These are phyloP conservation scores for Colletotrichum tropicale DNA, from an alignment of 2,329 filamentous ascomycete genomes.

Conservation along the genomic window DNA sequence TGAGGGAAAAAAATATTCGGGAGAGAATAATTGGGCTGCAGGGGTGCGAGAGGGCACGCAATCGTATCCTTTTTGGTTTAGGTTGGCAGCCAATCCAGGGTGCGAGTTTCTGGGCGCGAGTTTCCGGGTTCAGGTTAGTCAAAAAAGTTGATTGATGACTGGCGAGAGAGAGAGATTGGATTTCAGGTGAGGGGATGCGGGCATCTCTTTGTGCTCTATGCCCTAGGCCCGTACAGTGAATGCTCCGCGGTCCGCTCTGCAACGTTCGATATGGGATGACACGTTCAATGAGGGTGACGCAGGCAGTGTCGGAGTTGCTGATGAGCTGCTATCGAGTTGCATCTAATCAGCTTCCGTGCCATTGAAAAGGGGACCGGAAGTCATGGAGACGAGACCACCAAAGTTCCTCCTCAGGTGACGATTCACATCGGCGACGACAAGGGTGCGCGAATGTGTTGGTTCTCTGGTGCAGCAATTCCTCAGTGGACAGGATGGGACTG, in stretches of 20 bases:
- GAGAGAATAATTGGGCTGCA: conserved; percentile 20
- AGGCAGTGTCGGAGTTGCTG: not conserved
- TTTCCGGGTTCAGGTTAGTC: not conserved
- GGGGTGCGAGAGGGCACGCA: not conserved
- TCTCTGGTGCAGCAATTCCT: not conserved
- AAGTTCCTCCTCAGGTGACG: not conserved
- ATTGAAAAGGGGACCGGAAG: not conserved
- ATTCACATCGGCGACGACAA: not conserved
- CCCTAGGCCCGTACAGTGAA: not conserved
- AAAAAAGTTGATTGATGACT: not conserved
- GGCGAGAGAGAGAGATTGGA: not conserved
- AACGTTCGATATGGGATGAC: not conserved
- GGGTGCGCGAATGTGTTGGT: not conserved
- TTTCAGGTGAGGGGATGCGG: not conserved
- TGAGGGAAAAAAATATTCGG: not conserved
- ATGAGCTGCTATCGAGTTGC: not conserved
- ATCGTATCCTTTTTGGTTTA: not conserved
- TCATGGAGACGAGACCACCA: not conserved
- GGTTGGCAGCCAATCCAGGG: not conserved
- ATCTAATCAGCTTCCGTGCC: not conserved
- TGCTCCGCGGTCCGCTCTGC: not conserved
- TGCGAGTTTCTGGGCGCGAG: not conserved
- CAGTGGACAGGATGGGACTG: not conserved
- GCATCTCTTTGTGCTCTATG: not conserved
- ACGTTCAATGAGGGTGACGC: not conserved